Base-by-base conservation (phyloP, 805 yeast species). In the Komagataella kurtzmanii region DNA sequence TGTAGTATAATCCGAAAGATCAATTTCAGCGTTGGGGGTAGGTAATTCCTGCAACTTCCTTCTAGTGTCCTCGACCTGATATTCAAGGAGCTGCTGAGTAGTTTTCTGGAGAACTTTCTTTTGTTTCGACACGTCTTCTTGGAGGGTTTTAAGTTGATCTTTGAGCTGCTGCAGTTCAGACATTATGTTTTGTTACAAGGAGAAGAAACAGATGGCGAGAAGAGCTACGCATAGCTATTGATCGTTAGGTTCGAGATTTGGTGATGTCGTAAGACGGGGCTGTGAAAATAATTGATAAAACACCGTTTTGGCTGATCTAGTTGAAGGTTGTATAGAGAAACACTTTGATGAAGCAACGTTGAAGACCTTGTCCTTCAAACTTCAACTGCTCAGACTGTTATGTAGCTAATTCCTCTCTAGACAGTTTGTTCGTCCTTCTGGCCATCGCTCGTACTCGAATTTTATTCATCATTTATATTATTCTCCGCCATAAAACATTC, bases 81-180 rank as follows among this genome's bases (percentile, higher is more conserved):
- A 57, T 54, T 79, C 79, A 57, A 90, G 65, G 10, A 90, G 73
- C 58, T 84, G 89, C 58, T 85, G 79, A 1, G 97, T 97, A 0
- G 97, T 87, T 56, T 80, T 76, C 24, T 85, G 77, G 50, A 90
- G 71, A 54, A 88, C 60, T 47, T 73, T 68, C 52, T 80, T 71
- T 64, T 89, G 95, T 59, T 80, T 85, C 56, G 74, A 74, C 8
- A 85, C 85, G 14, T 76, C 56, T 5, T 70, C 68, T 17, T 76
- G 69, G 43, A 86, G 70, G 24, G 73, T 74, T 3, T 69, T 69
- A 45, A 89, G 73, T 61, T 82, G 68, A n/a, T 64, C 60, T 23
- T 70, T 66, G 17, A 72, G 58, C 21, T 61, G 55, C 51, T 65
- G 40, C 40, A 30, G 40, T 30, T 30, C 40, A 30, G 40, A 30